Percentiles rank a stretch among this genome's conserved stretches.
Evolutionary conservation across 345 rosid genomes (phyloP).

Genomic region (Lenwebbia sp.): DNA sequence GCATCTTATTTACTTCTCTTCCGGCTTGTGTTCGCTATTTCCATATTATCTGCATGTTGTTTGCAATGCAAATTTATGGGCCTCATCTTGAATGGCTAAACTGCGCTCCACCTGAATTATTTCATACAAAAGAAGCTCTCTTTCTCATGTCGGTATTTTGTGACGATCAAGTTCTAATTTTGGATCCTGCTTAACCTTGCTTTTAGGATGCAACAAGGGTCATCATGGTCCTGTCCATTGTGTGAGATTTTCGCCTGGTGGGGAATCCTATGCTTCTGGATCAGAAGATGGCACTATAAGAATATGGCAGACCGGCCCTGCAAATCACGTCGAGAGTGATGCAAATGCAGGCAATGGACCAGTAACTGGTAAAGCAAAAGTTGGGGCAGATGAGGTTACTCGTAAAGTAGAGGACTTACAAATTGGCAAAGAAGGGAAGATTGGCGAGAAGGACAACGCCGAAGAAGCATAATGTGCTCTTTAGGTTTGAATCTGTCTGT

Average conservation of each 20-base stretch:
- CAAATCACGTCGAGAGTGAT: slow-evolving; percentile 14
- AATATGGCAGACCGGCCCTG: slow-evolving; percentile 48
- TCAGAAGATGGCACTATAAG: slow-evolving; percentile 93
- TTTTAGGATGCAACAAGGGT: slow-evolving; percentile 92
- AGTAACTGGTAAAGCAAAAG: slow-evolving; percentile 12
- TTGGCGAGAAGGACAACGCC: slow-evolving; percentile 9
- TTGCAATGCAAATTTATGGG: background rate
- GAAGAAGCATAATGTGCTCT: background rate
- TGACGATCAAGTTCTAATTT: background rate
- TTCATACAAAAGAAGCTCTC: background rate
- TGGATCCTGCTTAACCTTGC: background rate
- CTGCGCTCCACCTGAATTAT: background rate
- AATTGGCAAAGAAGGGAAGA: slow-evolving; percentile 13
- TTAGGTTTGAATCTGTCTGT: background rate
- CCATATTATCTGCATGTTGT: background rate
- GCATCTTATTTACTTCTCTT: background rate
- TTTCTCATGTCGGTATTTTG: background rate
- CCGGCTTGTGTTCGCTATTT: background rate
- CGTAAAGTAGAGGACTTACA: slow-evolving; percentile 15
- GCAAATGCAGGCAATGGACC: slow-evolving; percentile 9
- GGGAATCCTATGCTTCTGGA: slow-evolving; percentile 91
- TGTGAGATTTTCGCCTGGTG: slow-evolving; percentile 86
- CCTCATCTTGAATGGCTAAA: background rate
- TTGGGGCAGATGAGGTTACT: slow-evolving; percentile 13
- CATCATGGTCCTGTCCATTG: slow-evolving; percentile 99